Conservation (phyloP, 768 basidiomycete genomes). For the Chalciporus pseudorubinellus region DNA sequence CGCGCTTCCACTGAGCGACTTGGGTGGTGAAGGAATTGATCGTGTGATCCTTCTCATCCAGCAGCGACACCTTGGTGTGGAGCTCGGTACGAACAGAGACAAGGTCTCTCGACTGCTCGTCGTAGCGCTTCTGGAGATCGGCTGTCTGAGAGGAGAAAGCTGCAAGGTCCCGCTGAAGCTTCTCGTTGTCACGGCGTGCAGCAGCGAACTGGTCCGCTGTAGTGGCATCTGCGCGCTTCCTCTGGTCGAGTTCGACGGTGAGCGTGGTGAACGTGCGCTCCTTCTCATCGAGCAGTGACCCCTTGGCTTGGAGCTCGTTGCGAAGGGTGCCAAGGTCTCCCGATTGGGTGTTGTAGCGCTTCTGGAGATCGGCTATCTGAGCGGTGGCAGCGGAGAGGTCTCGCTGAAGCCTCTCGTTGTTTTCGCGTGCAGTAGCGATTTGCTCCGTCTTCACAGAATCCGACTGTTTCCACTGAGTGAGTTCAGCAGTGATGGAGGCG, state of each 20-base stretch:
- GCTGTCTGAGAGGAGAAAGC: neutral
- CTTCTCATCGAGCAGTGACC: neutral
- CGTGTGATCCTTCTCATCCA: slow-evolving; percentile 3
- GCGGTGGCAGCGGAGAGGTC: neutral
- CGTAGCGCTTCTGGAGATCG: neutral
- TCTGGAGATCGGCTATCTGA: neutral
- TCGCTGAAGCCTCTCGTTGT: neutral
- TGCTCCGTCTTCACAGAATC: neutral
- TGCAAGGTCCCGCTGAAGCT: neutral
- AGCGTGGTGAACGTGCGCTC: neutral
- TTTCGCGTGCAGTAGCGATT: neutral
- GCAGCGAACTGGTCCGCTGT: neutral
- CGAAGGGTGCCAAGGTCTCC: neutral
- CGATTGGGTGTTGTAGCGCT: neutral
- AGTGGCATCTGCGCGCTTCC: neutral
- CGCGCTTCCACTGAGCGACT: neutral
- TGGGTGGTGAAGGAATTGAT: neutral
- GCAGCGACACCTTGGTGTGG: neutral
- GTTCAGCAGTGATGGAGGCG: too few relatives aligned
- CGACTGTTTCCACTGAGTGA: too few relatives aligned
- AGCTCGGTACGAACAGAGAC: neutral
- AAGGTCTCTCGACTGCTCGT: neutral
- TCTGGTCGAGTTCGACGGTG: neutral
- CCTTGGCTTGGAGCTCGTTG: neutral
- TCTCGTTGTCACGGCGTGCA: neutral